Evolutionary conservation across 2,329 filamentous ascomycete species (phyloP).

Genomic region (Fusarium lateritium): DNA sequence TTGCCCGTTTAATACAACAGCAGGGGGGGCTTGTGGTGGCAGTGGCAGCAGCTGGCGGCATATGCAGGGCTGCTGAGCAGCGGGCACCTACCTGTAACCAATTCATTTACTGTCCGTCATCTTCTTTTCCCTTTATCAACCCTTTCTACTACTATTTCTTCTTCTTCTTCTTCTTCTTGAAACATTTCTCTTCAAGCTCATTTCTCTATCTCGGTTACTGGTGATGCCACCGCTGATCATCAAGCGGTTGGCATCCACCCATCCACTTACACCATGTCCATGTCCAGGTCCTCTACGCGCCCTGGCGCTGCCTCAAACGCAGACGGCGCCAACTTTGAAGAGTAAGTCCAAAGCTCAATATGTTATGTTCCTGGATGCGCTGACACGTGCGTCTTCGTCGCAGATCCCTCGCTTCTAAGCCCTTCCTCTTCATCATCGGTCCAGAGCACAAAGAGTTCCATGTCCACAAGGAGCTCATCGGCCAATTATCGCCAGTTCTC

Average conservation of each 20-base stretch:
- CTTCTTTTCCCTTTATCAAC: neutral
- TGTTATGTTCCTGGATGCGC: neutral
- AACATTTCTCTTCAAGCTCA: neutral
- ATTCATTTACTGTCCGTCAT: neutral
- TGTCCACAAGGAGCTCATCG: slow-evolving; percentile 45
- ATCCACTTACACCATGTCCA: slow-evolving; percentile 25
- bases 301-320: slow-evolving; percentile 6
- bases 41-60: slow-evolving; percentile 1
- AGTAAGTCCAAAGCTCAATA: slow-evolving; percentile 27
- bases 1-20: neutral
- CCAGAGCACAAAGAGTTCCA: slow-evolving; percentile 44
- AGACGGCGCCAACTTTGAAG: slow-evolving; percentile 30
- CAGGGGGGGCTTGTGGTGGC: neutral
- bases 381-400: slow-evolving; percentile 1
- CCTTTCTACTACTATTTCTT: neutral
- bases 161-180: neutral
- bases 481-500: slow-evolving; percentile 40
- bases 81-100: neutral
- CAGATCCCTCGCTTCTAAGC: slow-evolving; percentile 46
- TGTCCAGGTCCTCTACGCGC: neutral
- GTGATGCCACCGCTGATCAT: slow-evolving; percentile 1
- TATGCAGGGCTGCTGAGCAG: neutral
- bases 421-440: slow-evolving; percentile 47
- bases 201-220: neutral
- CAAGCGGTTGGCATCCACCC: neutral